Evolutionary conservation across 768 basidiomycete species (phyloP).

Genomic region (Naganishia onofrii): DNA sequence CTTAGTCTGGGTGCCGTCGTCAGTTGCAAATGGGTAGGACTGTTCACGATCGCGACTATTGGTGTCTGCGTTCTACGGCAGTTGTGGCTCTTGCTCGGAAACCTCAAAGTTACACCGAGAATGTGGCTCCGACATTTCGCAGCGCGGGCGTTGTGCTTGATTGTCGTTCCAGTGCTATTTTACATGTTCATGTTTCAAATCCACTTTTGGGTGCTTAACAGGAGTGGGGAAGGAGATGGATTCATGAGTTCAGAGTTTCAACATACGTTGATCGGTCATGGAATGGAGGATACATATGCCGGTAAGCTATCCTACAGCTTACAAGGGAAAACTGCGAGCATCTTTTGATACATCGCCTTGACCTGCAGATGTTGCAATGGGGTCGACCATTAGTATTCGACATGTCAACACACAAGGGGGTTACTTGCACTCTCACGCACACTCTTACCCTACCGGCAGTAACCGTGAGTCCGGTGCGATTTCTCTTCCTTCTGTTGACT

Average conservation of each 20-base stretch:
- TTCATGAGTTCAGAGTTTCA: constrained; percentile 99
- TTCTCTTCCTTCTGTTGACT: neutral
- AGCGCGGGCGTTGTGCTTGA: constrained; percentile 85
- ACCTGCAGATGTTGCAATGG: constrained; percentile 71
- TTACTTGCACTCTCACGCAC: constrained; percentile 92
- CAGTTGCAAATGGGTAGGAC: constrained; percentile 95
- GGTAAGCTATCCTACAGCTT: constrained; percentile 56
- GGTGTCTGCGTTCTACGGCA: constrained; percentile 79
- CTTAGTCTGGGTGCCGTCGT: constrained; percentile 86
- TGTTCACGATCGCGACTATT: constrained; percentile 94
- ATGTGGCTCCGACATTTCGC: constrained; percentile 79
- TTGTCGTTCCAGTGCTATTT: constrained; percentile 75
- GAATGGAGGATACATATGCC: constrained; percentile 90
- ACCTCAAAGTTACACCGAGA: constrained; percentile 70
- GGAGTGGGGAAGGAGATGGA: constrained; percentile 93
- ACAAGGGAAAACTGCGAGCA: neutral
- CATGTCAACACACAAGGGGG: constrained; percentile 97
- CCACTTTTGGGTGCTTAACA: constrained; percentile 82
- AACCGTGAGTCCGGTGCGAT: constrained; percentile 62
- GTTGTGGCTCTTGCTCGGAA: constrained; percentile 85
- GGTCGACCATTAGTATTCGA: constrained; percentile 76
- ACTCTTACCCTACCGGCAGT: constrained; percentile 84
- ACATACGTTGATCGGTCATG: constrained; percentile 81
- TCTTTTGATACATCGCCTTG: neutral
- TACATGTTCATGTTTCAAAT: constrained; percentile 97